These are phyloP conservation scores for Myxozyma lipomycoides DNA, from an alignment of 805 yeast species.

Conservation along the genomic window DNA sequence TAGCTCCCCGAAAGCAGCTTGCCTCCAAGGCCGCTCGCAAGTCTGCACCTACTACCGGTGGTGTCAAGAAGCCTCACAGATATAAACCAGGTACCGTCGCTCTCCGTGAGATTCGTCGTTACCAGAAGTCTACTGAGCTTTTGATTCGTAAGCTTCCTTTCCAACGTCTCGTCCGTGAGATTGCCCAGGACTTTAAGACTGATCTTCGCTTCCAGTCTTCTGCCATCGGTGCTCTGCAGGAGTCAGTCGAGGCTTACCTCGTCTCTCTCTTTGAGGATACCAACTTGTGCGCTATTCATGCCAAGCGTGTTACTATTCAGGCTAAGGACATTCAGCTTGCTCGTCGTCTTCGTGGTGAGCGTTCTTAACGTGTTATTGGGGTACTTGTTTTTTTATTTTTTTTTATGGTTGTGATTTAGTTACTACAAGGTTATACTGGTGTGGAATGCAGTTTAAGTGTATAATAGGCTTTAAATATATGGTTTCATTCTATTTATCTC, in stretches of 20 bases:
- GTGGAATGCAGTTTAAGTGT: slow-evolving; percentile 11
- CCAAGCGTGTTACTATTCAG: slow-evolving; percentile 90
- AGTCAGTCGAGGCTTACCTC: slow-evolving; percentile 84
- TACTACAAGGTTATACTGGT: slow-evolving; percentile 5
- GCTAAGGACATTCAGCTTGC: slow-evolving; percentile 89
- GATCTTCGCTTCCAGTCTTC: slow-evolving; percentile 86
- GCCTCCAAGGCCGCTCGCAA: slow-evolving; percentile 90
- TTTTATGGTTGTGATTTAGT: slow-evolving; percentile 12
- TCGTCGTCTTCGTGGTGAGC: slow-evolving; percentile 82
- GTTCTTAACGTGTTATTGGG: slow-evolving; percentile 18
- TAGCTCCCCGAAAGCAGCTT: slow-evolving; percentile 84
- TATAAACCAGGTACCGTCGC: slow-evolving; percentile 95
- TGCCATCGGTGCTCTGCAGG: slow-evolving; percentile 87
- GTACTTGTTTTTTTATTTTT: slow-evolving; percentile 2
- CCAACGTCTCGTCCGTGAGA: slow-evolving; percentile 88
- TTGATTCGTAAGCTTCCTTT: slow-evolving; percentile 84
- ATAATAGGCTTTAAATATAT: slow-evolving; percentile 26
- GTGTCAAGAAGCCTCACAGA: slow-evolving; percentile 91
- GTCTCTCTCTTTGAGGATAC: slow-evolving; percentile 85
- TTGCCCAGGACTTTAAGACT: slow-evolving; percentile 82
- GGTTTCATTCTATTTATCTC: slow-evolving; percentile 11
- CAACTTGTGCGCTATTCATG: slow-evolving; percentile 87
- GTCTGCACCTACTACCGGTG: slow-evolving; percentile 78
- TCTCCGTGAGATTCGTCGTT: slow-evolving; percentile 86
- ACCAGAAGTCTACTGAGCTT: slow-evolving; percentile 84